A percentile compares a stretch with the other conserved stretches of the same genome.
Evolutionary conservation across 73 alveolate species (phyloP).

Genomic region (Paramecium sonneborni): DNA sequence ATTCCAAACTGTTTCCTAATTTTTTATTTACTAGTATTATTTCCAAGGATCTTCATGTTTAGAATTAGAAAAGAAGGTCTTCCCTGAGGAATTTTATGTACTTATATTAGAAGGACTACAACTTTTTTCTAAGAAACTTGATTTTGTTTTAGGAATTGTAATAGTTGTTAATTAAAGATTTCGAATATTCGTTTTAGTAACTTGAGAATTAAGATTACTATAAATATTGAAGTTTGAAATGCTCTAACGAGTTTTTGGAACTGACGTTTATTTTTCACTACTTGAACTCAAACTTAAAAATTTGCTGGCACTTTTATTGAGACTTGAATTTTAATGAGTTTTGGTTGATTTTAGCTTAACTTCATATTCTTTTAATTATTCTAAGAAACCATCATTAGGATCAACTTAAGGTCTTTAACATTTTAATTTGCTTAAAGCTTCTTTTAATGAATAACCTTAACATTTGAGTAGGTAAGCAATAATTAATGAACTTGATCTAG

Average conservation of each 20-base stretch:
- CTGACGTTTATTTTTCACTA: background rate
- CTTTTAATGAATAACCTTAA: conserved; percentile 10
- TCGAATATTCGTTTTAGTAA: background rate
- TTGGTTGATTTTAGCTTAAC: background rate
- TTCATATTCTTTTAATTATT: conserved; percentile 15
- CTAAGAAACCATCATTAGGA: conserved; percentile 26
- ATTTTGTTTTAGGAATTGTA: background rate
- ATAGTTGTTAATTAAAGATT: background rate
- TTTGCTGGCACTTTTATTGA: background rate
- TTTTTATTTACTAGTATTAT: background rate
- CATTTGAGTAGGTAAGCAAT: conserved; percentile 63
- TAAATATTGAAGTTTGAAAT: background rate
- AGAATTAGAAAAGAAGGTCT: background rate
- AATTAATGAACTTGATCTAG: conserved; percentile 56
- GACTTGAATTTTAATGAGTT: background rate
- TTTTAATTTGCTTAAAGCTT: conserved; percentile 5
- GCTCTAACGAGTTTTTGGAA: background rate
- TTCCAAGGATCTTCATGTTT: background rate
- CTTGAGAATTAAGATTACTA: background rate
- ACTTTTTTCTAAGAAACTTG: background rate
- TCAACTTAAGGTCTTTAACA: conserved; percentile 9
- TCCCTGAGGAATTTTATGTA: background rate
- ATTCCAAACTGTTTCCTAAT: background rate
- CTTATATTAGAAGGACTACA: background rate
- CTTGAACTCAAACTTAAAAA: background rate